These are phyloP conservation scores for Plantago rigida DNA, from an alignment of 305 asterid species.

Conservation along the genomic window DNA sequence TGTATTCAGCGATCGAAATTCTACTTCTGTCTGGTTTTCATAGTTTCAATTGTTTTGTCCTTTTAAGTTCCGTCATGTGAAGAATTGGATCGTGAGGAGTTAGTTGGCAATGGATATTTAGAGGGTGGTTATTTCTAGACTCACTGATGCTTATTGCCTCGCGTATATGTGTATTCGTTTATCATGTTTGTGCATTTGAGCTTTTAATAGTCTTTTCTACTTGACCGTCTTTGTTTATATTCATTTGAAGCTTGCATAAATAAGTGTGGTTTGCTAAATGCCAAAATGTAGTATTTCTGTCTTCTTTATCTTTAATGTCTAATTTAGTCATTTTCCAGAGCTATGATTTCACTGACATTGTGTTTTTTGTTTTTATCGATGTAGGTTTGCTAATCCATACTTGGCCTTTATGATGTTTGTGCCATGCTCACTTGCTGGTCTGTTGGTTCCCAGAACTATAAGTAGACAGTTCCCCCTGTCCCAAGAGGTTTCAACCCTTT, in stretches of 20 bases:
- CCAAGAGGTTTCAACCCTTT: constrained; percentile 42
- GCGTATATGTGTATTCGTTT: not conserved
- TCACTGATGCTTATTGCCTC: not conserved
- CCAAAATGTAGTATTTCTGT: not conserved
- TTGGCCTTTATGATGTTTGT: constrained; percentile 82
- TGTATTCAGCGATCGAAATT: constrained; percentile 19
- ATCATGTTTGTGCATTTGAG: constrained; percentile 1
- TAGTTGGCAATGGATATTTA: constrained; percentile 2
- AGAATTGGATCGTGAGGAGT: constrained; percentile 8
- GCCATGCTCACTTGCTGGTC: constrained; percentile 83
- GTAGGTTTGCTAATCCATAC: constrained; percentile 74
- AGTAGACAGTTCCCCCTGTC: constrained; percentile 65
- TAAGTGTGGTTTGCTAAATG: not conserved
- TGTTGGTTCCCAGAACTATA: constrained; percentile 62
- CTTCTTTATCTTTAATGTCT: constrained; percentile 3
- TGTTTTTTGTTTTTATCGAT: constrained; percentile 19
- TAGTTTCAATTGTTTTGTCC: constrained; percentile 13
- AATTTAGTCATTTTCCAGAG: constrained; percentile 10
- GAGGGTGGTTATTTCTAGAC: not conserved
- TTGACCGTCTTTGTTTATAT: constrained; percentile 1
- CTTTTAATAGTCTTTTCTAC: not conserved
- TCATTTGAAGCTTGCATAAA: not conserved
- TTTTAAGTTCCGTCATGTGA: constrained; percentile 4
- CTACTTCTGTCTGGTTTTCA: constrained; percentile 17
- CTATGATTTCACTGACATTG: constrained; percentile 17